Percentiles rank a stretch among this genome's conserved stretches.
phyloP scores from a whole-genome alignment of 306 rosid species.

The Nissolia schottii region DNA sequence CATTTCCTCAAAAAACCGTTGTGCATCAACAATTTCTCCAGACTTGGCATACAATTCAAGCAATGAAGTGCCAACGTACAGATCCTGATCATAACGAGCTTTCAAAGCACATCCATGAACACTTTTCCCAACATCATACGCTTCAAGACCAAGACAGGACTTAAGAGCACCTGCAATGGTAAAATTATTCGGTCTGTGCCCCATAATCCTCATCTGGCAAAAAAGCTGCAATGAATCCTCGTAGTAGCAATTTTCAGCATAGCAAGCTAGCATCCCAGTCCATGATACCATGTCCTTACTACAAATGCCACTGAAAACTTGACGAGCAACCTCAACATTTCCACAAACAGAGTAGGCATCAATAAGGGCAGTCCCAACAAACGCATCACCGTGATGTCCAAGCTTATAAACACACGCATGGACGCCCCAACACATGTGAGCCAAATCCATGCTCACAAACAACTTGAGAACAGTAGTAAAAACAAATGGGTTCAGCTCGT shows the following conservation, averaged over 20 bases:
- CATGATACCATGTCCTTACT: constrained; percentile 32
- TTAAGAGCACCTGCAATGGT: constrained; percentile 19
- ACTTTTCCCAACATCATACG: constrained; percentile 21
- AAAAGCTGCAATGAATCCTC: constrained; percentile 16
- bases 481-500: constrained; percentile 28
- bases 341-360: constrained; percentile 29
- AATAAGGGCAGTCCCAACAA: constrained; percentile 29
- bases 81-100: constrained; percentile 15
- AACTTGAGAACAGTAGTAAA: constrained; percentile 29
- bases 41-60: constrained; percentile 26
- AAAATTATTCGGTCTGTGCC: constrained; percentile 17
- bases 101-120: constrained; percentile 36
- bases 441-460: constrained; percentile 30
- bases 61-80: constrained; percentile 25
- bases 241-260: constrained; percentile 25
- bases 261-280: constrained; percentile 39
- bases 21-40: constrained; percentile 1
- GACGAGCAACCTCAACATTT: constrained; percentile 9
- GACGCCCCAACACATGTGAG: background rate
- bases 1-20: constrained; percentile 29
- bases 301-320: constrained; percentile 16
- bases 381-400: constrained; percentile 22
- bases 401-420: constrained; percentile 30
- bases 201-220: constrained; percentile 25
- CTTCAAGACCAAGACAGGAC: constrained; percentile 31